Evolutionary conservation across 1,284 basidiomycete species (phyloP).

Genomic region (Pseudozyma sp.): DNA sequence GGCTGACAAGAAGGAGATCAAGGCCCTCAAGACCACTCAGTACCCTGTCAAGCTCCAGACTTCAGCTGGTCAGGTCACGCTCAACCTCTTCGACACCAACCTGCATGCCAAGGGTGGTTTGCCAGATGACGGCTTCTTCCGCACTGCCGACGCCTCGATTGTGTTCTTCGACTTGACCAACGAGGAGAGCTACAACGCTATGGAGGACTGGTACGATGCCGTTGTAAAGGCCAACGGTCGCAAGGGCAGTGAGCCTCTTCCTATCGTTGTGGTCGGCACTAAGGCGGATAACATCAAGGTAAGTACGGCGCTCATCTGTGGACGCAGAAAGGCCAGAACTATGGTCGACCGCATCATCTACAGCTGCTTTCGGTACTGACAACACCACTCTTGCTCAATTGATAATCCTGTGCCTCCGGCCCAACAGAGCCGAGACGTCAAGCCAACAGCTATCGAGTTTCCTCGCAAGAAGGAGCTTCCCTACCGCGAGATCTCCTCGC

Average conservation of each 20-base stretch:
- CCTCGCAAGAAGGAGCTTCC: conserved; percentile 50
- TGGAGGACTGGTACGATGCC: conserved; percentile 53
- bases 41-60: conserved; percentile 45
- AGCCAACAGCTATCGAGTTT: conserved; percentile 50
- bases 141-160: conserved; percentile 41
- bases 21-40: conserved; percentile 49
- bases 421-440: conserved; percentile 41
- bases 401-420: no score
- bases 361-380: not conserved
- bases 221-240: conserved; percentile 47
- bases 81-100: conserved; percentile 50
- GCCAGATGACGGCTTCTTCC: conserved; percentile 52
- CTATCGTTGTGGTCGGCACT: conserved; percentile 46
- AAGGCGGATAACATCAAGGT: conserved; percentile 53
- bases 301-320: not conserved
- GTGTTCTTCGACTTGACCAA: conserved; percentile 50
- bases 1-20: conserved; percentile 44
- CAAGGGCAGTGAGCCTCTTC: conserved; percentile 46
- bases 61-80: conserved; percentile 39
- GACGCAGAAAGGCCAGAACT: no score
- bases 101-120: conserved; percentile 51
- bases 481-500: conserved; percentile 48
- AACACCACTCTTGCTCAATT: not conserved
- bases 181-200: conserved; percentile 40
- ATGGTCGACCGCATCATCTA: no score